Evolutionary conservation across 495 filamentous ascomycete species (phyloP).

Genomic region (Aspergillus sparsus): DNA sequence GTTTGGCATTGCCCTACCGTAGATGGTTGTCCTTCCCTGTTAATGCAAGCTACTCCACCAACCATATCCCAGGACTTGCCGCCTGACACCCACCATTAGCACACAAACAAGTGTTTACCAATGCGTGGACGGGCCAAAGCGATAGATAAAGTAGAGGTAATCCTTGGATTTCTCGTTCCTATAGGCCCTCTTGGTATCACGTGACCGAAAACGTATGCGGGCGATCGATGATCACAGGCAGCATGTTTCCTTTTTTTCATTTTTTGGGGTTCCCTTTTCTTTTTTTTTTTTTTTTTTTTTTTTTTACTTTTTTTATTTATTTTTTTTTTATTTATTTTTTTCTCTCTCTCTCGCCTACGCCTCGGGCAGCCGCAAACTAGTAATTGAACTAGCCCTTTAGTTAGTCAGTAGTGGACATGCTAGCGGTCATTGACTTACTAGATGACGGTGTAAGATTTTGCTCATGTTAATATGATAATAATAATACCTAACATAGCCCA

Average conservation of each 20-base stretch:
- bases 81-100: constrained; percentile 19
- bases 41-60: constrained; percentile 17
- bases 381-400: constrained; percentile 12
- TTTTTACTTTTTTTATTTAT: no score
- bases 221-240: constrained; percentile 35
- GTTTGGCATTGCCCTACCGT: constrained; percentile 13
- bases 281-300: no score
- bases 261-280: not conserved
- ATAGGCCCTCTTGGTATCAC: constrained; percentile 35
- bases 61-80: constrained; percentile 16
- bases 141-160: constrained; percentile 25
- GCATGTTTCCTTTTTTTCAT: constrained; percentile 23
- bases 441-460: not conserved
- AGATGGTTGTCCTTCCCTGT: constrained; percentile 5
- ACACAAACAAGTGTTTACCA: constrained; percentile 19
- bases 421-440: constrained; percentile 10
- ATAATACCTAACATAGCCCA: no score
- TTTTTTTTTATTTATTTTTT: no score
- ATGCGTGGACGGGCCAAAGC: constrained; percentile 19
- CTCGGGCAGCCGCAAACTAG: constrained; percentile 21
- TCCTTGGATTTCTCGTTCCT: constrained; percentile 7
- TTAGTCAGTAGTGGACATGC: constrained; percentile 11
- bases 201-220: constrained; percentile 46
- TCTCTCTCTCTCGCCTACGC: constrained; percentile 3
- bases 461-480: no score